Base-by-base conservation (phyloP, 2,329 filamentous ascomycete genomes). In the Parastagonospora avenae region DNA sequence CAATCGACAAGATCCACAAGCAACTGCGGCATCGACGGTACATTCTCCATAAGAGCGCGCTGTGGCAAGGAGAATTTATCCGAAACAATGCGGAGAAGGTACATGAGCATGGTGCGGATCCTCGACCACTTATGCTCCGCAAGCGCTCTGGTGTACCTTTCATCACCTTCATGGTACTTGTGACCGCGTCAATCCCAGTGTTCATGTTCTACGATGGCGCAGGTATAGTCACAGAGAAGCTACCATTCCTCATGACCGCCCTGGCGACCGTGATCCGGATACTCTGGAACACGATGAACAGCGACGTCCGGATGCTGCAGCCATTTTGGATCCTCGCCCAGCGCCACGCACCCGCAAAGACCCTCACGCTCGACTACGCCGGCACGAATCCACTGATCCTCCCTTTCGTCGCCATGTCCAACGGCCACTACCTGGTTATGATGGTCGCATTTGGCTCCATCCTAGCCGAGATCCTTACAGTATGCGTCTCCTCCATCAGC, bases 311-410 rank as follows among this genome's bases (percentile, higher is more conserved):
- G 36, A 86, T 90, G 80, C 84, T 90, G 71, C 87, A 91, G 69
- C 88, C 88, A 2, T 91, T 88, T 65, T 89, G 87, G 66, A 83
- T 89, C 52, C 81, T 91, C 2, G 87, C 84, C 11, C 78, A 79
- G 45, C 82, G 88, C 3, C 83, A 88, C 57, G 87, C 88, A 3
- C 82, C 85, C 0, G 78, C 87, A 6, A 83, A 80, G 57, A 87
- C 84, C 2, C 79, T 91, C 6, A 86, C 85, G 0, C 80, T 91
- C 8, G 88, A 91, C 71, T 91, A 91, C 70, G 88, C 86, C 0
- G 86, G 86, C 27, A 82, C 89, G 61, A 86, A 88, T 4, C 89
- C 89, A 46, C 84, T 84, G 3, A 85, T 82, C 70, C 80, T 89
- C 16, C 83, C 86, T 0, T 60, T 88, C 39, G 79, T 80, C 52